phyloP scores from a whole-genome alignment of 805 yeast genomes.

The Saturnispora hagleri region DNA sequence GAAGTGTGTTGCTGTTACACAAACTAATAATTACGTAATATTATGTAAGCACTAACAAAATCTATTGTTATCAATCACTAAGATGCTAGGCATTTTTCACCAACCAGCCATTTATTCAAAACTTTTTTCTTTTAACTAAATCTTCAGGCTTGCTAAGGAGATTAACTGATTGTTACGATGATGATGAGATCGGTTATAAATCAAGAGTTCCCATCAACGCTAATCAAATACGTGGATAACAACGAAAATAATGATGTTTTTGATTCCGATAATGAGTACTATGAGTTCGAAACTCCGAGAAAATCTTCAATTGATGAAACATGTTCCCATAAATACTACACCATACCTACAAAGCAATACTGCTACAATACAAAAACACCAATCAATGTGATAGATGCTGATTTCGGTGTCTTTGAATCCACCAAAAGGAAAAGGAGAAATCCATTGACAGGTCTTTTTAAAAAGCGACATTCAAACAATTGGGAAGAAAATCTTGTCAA shows the following conservation, averaged over 20 bases:
- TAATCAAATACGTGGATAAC: neutral
- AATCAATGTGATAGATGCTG: constrained; percentile 11
- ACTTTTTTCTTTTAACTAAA: neutral
- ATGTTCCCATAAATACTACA: constrained; percentile 8
- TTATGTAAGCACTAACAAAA: neutral
- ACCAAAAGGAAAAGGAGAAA: neutral
- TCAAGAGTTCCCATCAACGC: neutral
- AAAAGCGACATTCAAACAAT: neutral
- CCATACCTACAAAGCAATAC: constrained; percentile 2
- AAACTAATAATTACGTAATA: neutral
- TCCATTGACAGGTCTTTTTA: constrained; percentile 3
- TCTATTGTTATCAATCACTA: neutral
- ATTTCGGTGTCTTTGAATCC: constrained; percentile 12
- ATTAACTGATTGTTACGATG: neutral
- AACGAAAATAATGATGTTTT: neutral
- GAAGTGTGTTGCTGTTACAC: too few relatives aligned
- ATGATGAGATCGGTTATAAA: neutral
- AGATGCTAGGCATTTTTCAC: neutral
- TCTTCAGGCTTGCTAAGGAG: neutral
- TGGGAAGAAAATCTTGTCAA: constrained; percentile 1
- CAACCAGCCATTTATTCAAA: neutral
- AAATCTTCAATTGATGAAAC: neutral
- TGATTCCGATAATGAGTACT: neutral
- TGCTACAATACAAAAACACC: neutral
- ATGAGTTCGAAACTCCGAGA: neutral